Conservation (phyloP, 352 stramenopile genomes). For the Globisporangium iwayamae region DNA sequence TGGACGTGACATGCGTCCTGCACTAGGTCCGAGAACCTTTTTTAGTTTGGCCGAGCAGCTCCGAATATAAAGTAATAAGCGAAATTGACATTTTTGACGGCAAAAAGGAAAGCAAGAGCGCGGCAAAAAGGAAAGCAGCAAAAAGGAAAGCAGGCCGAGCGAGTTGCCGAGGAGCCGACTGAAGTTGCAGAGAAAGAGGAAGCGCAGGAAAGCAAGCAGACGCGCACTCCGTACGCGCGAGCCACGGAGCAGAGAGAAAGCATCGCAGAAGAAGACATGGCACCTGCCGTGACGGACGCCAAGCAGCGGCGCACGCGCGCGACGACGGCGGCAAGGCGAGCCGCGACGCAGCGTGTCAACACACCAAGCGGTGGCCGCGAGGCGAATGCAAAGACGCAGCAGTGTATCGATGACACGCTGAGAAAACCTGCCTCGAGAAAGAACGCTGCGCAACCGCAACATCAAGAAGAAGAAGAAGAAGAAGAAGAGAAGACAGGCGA, state of each 20-base stretch:
- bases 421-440: neutral
- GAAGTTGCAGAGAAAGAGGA: too few relatives aligned
- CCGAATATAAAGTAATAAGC: too few relatives aligned
- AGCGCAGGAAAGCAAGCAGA: neutral
- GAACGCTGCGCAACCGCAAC: neutral
- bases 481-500: neutral
- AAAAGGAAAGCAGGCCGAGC: too few relatives aligned
- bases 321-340: constrained; percentile 12
- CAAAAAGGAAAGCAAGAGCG: too few relatives aligned
- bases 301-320: constrained; percentile 15
- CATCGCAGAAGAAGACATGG: neutral
- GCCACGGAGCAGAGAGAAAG: neutral
- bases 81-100: too few relatives aligned
- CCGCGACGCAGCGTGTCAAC: neutral
- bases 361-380: neutral
- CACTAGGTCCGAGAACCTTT: too few relatives aligned
- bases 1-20: too few relatives aligned
- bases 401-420: neutral
- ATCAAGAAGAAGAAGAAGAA: neutral
- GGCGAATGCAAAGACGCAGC: neutral
- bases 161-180: too few relatives aligned
- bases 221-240: neutral
- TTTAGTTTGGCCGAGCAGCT: too few relatives aligned
- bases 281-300: neutral
- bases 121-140: too few relatives aligned